These are phyloP conservation scores for Zygosaccharomyces bailii DNA, from an alignment of 805 yeast species.

Conservation along the genomic window DNA sequence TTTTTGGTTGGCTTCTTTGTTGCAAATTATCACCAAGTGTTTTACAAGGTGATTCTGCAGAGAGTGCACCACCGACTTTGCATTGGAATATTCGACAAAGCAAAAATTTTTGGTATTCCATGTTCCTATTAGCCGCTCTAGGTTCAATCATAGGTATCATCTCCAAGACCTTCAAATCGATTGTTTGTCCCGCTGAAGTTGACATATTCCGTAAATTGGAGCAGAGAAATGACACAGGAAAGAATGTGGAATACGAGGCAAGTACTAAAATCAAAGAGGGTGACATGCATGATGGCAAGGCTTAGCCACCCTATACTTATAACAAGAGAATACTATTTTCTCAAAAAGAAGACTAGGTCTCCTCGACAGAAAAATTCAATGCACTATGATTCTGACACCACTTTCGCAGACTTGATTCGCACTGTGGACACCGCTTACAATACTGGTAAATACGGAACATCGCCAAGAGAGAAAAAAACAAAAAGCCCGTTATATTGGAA, in stretches of 20 bases:
- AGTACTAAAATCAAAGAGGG: conserved; percentile 71
- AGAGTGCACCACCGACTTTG: conserved; percentile 68
- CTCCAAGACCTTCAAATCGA: conserved; percentile 52
- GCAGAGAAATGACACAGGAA: conserved; percentile 60
- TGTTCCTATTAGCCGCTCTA: conserved; percentile 52
- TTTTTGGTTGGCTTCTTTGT: conserved; percentile 86
- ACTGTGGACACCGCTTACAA: conserved; percentile 13
- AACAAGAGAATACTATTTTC: no score
- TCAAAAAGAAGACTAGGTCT: no score
- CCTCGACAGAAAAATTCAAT: conserved; percentile 11
- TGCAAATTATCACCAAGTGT: conserved; percentile 68
- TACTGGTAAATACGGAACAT: conserved; percentile 45
- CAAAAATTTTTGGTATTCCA: conserved; percentile 80
- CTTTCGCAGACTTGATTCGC: not conserved
- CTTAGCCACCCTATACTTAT: no score
- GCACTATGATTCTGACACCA: conserved; percentile 2
- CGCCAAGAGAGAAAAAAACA: conserved; percentile 72
- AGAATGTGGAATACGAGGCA: conserved; percentile 68
- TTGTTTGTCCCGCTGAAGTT: conserved; percentile 65
- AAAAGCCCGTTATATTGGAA: conserved; percentile 32
- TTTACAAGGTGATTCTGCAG: conserved; percentile 54
- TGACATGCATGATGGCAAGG: conserved; percentile 50
- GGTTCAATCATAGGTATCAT: conserved; percentile 67
- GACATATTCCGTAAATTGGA: conserved; percentile 79
- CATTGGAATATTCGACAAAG: conserved; percentile 73